phyloP scores from a whole-genome alignment of 2,329 filamentous ascomycete genomes.

The Aspergillus udagawae region DNA sequence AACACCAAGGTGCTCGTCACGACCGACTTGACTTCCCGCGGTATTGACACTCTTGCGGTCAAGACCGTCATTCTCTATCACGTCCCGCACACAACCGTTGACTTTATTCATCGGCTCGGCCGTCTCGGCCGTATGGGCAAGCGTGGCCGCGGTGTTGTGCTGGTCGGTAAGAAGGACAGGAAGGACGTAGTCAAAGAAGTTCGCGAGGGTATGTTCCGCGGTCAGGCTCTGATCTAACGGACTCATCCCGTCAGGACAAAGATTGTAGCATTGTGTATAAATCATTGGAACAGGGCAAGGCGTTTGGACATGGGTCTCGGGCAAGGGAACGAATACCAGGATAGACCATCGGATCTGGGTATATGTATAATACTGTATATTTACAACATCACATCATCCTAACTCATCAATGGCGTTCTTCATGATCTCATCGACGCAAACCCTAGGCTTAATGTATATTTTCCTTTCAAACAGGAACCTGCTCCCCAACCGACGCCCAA shows the following conservation, averaged over 20 bases:
- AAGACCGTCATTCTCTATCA: conserved; percentile 91
- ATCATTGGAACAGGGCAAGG: background rate
- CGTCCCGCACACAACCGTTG: conserved; percentile 95
- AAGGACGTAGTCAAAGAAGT: conserved; percentile 90
- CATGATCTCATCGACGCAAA: background rate
- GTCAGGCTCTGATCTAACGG: conserved; percentile 66
- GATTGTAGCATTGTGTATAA: conserved; percentile 12
- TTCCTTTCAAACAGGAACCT: conserved; percentile 43
- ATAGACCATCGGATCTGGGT: conserved; percentile 1
- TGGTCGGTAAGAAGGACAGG: conserved; percentile 84
- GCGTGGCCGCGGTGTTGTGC: conserved; percentile 80
- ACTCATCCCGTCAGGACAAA: conserved; percentile 6
- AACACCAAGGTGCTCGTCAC: conserved; percentile 91
- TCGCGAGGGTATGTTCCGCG: conserved; percentile 81
- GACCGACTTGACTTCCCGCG: conserved; percentile 85
- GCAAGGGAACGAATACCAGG: background rate
- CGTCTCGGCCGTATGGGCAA: conserved; percentile 89
- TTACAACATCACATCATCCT: background rate
- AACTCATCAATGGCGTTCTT: background rate
- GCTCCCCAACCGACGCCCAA: conserved; percentile 47
- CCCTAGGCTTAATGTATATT: background rate
- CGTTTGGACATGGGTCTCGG: conserved; percentile 1
- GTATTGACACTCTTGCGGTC: conserved; percentile 90
- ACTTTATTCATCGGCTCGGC: conserved; percentile 95
- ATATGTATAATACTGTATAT: conserved; percentile 6